phyloP scores from a whole-genome alignment of 1,284 basidiomycete genomes.

The Austroboletus novae-zelandiae region DNA sequence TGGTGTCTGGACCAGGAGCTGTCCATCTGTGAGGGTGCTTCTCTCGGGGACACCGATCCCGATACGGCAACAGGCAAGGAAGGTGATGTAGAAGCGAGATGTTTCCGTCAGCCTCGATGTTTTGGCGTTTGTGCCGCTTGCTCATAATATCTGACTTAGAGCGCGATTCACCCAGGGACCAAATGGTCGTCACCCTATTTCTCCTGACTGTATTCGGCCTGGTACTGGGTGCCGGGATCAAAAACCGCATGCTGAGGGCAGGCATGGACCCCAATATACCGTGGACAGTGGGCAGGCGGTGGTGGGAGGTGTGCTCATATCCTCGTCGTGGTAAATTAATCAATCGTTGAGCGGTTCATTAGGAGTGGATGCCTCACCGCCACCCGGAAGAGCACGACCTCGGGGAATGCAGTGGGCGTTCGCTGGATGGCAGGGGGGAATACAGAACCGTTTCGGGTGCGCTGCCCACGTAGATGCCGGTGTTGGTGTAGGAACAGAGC shows the following conservation, averaged over 20 bases:
- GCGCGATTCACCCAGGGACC: slow-evolving; percentile 87
- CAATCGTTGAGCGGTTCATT: slow-evolving; percentile 17
- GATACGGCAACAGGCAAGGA: slow-evolving; percentile 96
- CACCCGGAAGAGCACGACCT: slow-evolving; percentile 50
- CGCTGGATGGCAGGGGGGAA: slow-evolving; percentile 35
- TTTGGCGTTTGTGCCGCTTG: slow-evolving; percentile 28
- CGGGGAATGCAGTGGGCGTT: slow-evolving; percentile 37
- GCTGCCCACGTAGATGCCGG: slow-evolving; percentile 26
- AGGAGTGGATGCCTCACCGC: slow-evolving; percentile 62
- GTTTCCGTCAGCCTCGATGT: slow-evolving; percentile 76
- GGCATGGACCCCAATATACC: slow-evolving; percentile 62
- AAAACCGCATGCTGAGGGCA: slow-evolving; percentile 74
- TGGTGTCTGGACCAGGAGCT: slow-evolving; percentile 95
- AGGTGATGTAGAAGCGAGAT: slow-evolving; percentile 92
- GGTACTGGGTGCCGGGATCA: slow-evolving; percentile 79
- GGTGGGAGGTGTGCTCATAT: slow-evolving; percentile 71
- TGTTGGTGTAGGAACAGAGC: background rate
- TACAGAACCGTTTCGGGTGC: slow-evolving; percentile 40
- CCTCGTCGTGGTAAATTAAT: slow-evolving; percentile 20
- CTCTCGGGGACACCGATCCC: slow-evolving; percentile 81
- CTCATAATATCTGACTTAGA: slow-evolving; percentile 43
- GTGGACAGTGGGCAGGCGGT: slow-evolving; percentile 58
- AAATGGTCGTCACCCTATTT: slow-evolving; percentile 88
- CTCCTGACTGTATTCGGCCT: slow-evolving; percentile 82
- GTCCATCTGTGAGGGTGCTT: slow-evolving; percentile 80